Conservation (phyloP, 768 basidiomycete species). For the Albatrellus ellisii region DNA sequence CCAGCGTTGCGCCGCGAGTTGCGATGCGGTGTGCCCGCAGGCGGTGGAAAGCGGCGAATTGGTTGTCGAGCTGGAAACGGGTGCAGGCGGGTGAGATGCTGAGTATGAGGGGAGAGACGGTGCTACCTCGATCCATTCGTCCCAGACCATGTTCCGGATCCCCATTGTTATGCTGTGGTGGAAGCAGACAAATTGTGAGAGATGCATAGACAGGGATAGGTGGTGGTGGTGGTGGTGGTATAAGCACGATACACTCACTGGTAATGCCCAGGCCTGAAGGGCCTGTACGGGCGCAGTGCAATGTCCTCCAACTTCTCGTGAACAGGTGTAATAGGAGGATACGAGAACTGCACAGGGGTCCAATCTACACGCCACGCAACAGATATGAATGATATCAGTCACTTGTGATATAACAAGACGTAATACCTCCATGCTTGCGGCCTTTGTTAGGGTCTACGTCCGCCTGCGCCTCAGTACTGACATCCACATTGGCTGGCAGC, state of each 20-base stretch:
- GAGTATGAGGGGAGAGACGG: neutral
- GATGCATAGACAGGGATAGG: neutral
- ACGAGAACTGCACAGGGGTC: conserved; percentile 36
- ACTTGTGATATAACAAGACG: neutral
- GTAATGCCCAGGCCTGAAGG: conserved; percentile 49
- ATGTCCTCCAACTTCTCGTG: conserved; percentile 27
- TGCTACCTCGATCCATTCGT: conserved; percentile 60
- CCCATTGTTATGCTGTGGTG: conserved; percentile 55
- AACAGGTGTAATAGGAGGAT: conserved; percentile 35
- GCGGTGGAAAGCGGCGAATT: conserved; percentile 38
- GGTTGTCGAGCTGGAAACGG: conserved; percentile 37
- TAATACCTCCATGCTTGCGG: conserved; percentile 16
- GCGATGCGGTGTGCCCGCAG: conserved; percentile 42
- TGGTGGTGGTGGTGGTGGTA: neutral
- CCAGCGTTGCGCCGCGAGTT: conserved; percentile 34
- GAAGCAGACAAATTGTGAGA: neutral
- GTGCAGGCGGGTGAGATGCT: neutral
- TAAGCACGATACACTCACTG: too few relatives aligned
- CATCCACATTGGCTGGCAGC: too few relatives aligned
- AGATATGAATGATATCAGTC: neutral
- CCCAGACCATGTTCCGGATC: conserved; percentile 52
- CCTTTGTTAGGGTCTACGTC: conserved; percentile 11
- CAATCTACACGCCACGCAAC: conserved; percentile 27
- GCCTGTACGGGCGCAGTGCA: conserved; percentile 49
- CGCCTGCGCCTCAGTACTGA: too few relatives aligned